A percentile compares a stretch with the other conserved stretches of the same genome.
These are phyloP conservation scores for Blastomyces parvus DNA, from an alignment of 2,329 filamentous ascomycete genomes.

Conservation along the genomic window DNA sequence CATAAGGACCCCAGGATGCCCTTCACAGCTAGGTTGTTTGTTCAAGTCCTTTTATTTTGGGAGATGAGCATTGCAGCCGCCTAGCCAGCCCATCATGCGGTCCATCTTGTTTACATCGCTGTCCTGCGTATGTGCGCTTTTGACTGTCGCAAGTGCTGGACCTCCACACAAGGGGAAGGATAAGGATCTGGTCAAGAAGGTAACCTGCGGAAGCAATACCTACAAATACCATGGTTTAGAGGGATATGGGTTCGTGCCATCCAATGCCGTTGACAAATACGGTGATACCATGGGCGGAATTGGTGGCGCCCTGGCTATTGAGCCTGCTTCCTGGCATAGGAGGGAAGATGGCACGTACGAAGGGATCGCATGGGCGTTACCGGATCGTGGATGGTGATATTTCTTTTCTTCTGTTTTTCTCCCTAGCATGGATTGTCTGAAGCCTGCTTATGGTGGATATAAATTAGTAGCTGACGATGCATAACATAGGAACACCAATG, in stretches of 20 bases:
- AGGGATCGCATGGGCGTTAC: constrained; percentile 54
- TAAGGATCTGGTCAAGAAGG: constrained; percentile 34
- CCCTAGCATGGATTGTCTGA: background rate
- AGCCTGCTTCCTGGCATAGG: constrained; percentile 50
- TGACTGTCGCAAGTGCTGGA: constrained; percentile 16
- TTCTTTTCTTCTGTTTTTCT: background rate
- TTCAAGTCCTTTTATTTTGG: constrained; percentile 4
- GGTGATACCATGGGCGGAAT: constrained; percentile 61
- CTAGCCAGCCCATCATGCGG: constrained; percentile 20
- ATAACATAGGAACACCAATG: constrained; percentile 53
- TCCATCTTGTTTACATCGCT: constrained; percentile 10
- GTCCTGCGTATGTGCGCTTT: background rate
- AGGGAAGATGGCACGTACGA: constrained; percentile 44
- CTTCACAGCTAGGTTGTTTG: background rate
- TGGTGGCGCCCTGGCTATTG: constrained; percentile 57
- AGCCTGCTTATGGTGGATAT: background rate
- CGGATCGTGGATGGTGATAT: constrained; percentile 57
- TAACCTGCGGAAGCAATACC: constrained; percentile 50
- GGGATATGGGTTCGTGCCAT: constrained; percentile 54
- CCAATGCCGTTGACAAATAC: constrained; percentile 53
- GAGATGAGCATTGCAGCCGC: background rate
- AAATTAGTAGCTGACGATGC: background rate
- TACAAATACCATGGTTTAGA: constrained; percentile 60
- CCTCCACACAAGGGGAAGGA: background rate
- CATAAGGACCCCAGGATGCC: background rate